Base-by-base conservation (phyloP, 306 rosid species). In the Pachyrhizus erosus region DNA sequence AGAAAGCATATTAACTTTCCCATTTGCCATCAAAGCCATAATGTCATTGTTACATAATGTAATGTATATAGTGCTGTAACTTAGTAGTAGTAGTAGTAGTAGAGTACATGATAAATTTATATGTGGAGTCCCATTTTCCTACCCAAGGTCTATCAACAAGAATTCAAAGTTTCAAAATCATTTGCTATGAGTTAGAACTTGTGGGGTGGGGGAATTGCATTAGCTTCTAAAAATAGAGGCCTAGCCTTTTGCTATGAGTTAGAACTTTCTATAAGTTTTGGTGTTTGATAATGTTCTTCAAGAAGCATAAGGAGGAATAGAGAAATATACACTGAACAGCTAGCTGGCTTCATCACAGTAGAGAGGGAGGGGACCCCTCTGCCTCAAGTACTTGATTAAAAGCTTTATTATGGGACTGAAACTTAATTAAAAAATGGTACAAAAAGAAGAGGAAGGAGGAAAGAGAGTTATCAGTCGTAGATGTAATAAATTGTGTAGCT, bases 311-410 rank as follows among this genome's bases (percentile, higher is more conserved):
- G 15, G 7, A 24, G 55, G 29, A 39, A 24, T 21, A 13, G 42
- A 48, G 70, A 61, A 73, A 62, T 13, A 31, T 71, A 26, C 72
- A 62, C 39, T 74, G 34, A 84, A 29, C 69, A 51, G 34, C 21
- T 79, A 51, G 45, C 21, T 79, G 79, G 72, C 10, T 23, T 39
- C 17, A 12, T 60, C 61, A 72, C 49, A 73, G 51, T 6, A n/a
- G 15, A 37, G 54, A 64, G 1, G 18, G n/a, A 52, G 58, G 73
- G 31, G 77, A 14, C 77, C 87, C 72, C 62, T 64, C 34, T 62
- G 31, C 74, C 49, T 39, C 43, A 75, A 58, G 5, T 66, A 10
- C 73, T 67, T 61, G 26, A 67, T 18, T 42, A 20, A 73, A 80
- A 74, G n/a, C n/a, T n/a, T n/a, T n/a, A n/a, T n/a, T n/a, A n/a